Evolutionary conservation across 2,329 filamentous ascomycete genomes (phyloP).

Genomic region (Alternaria arborescens): DNA sequence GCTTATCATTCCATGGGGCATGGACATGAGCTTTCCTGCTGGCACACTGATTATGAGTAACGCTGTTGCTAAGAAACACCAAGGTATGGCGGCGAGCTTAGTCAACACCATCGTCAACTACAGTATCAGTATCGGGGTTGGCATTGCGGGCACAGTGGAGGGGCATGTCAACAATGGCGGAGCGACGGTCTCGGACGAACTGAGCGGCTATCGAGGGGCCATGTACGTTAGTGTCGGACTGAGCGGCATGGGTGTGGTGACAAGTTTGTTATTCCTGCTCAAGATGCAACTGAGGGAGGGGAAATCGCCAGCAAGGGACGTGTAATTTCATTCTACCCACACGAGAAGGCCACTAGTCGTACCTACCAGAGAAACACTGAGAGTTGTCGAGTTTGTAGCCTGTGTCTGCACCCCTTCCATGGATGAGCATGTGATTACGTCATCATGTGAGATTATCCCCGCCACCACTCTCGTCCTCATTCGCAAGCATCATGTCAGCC

Average conservation of each 20-base stretch:
- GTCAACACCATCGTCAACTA: slow-evolving; percentile 56
- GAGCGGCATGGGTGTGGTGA: slow-evolving; percentile 36
- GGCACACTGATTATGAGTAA: slow-evolving; percentile 53
- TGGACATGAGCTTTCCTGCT: slow-evolving; percentile 56
- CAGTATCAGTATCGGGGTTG: slow-evolving; percentile 54
- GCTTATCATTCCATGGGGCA: slow-evolving; percentile 50
- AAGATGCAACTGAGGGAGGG: slow-evolving; percentile 28
- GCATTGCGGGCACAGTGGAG: slow-evolving; percentile 56
- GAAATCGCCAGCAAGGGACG: neutral
- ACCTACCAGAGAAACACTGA: neutral
- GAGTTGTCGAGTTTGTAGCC: neutral
- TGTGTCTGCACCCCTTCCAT: neutral
- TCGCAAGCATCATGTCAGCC: neutral
- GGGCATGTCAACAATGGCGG: slow-evolving; percentile 49
- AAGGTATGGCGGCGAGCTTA: slow-evolving; percentile 53
- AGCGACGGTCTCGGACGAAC: slow-evolving; percentile 31
- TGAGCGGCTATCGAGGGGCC: slow-evolving; percentile 52
- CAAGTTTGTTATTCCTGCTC: slow-evolving; percentile 34
- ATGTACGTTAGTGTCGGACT: slow-evolving; percentile 52
- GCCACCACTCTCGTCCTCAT: neutral
- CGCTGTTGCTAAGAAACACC: slow-evolving; percentile 50
- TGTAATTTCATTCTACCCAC: too few relatives aligned
- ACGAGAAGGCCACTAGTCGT: neutral
- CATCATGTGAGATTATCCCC: neutral
- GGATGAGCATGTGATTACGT: neutral